Conservation (phyloP, 225 moss, liverwort and hornwort genomes). For the Sphagnum contortum region DNA sequence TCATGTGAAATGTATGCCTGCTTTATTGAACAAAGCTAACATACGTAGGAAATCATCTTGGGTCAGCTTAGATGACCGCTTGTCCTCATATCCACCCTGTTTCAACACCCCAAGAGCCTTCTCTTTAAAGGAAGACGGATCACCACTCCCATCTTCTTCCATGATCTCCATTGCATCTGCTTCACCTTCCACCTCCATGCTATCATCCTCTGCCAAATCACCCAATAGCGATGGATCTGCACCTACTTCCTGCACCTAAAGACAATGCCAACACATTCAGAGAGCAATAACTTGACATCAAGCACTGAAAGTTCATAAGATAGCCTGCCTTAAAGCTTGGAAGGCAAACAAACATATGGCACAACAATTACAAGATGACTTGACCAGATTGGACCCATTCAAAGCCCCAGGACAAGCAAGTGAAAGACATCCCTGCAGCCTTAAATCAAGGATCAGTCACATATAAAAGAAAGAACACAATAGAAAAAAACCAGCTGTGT, state of each 20-base stretch:
- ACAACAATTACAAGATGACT: no score
- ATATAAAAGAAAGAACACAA: background rate
- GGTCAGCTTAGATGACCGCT: slow-evolving; percentile 76
- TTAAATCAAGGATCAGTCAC: background rate
- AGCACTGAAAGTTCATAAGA: no score
- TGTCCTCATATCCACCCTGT: slow-evolving; percentile 60
- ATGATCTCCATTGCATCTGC: slow-evolving; percentile 39
- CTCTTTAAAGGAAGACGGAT: slow-evolving; percentile 42
- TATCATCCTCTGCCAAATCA: slow-evolving; percentile 42
- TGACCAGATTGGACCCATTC: background rate
- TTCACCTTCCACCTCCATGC: slow-evolving; percentile 59
- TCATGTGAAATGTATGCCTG: slow-evolving; percentile 64
- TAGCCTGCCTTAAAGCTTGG: no score
- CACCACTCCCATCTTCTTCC: slow-evolving; percentile 43
- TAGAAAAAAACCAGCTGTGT: background rate
- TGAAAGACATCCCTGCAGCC: background rate
- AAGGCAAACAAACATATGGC: no score
- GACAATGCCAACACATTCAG: no score
- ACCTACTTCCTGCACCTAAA: slow-evolving; percentile 13
- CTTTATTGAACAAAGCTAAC: slow-evolving; percentile 67
- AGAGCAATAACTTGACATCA: no score
- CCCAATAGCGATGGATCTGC: slow-evolving; percentile 49
- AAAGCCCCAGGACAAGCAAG: background rate
- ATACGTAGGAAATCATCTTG: slow-evolving; percentile 56
- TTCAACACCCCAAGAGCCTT: slow-evolving; percentile 47